phyloP scores from a whole-genome alignment of 495 filamentous ascomycete genomes.

The Penicillium arizonense region DNA sequence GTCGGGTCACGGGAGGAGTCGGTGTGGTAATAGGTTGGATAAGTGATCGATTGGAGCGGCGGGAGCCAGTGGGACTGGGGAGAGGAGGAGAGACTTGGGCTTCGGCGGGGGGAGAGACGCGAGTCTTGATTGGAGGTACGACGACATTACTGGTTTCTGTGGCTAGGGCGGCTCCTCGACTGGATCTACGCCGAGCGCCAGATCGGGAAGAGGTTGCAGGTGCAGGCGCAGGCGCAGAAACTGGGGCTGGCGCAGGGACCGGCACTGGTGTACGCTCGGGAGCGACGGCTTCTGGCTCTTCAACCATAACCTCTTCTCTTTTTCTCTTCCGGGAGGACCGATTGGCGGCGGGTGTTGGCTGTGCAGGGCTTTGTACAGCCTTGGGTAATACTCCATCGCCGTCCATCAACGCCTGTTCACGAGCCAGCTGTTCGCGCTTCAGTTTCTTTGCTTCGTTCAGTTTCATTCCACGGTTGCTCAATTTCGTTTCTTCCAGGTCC shows the following conservation, averaged over 20 bases:
- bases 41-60: constrained; percentile 21
- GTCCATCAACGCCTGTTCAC: constrained; percentile 56
- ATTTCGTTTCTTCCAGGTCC: constrained; percentile 43
- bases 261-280: neutral
- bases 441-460: constrained; percentile 90
- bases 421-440: constrained; percentile 69
- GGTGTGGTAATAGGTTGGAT: constrained; percentile 20
- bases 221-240: neutral
- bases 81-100: constrained; percentile 21
- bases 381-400: constrained; percentile 18
- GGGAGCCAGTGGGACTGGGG: constrained; percentile 29
- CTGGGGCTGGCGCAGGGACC: neutral
- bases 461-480: constrained; percentile 87
- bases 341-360: constrained; percentile 13
- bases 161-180: constrained; percentile 46
- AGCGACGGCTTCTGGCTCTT: neutral
- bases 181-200: constrained; percentile 18
- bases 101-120: constrained; percentile 14
- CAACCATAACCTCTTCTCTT: constrained; percentile 14
- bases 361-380: constrained; percentile 6
- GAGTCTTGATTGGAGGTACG: constrained; percentile 10
- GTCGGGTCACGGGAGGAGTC: constrained; percentile 38
- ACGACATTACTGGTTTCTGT: constrained; percentile 28
- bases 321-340: constrained; percentile 31
- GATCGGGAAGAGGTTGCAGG: neutral